phyloP scores from a whole-genome alignment of 73 alveolate genomes.

The Stentor roeselii region DNA sequence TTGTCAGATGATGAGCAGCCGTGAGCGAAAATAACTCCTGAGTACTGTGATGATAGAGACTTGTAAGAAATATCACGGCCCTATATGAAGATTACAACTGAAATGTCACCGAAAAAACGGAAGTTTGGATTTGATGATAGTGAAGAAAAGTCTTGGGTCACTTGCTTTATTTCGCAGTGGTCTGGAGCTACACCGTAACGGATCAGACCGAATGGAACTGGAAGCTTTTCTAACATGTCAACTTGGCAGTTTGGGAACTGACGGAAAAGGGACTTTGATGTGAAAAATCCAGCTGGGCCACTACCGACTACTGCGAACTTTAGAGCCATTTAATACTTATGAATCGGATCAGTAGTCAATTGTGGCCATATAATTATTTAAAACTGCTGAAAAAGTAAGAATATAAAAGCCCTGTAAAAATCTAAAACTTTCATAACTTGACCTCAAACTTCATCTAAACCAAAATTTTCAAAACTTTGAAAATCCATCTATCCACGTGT shows the following conservation, averaged over 20 bases:
- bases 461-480: too few species aligned
- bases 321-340: constrained; percentile 14
- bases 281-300: constrained; percentile 90
- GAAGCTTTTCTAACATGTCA: constrained; percentile 69
- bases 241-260: constrained; percentile 51
- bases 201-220: constrained; percentile 77
- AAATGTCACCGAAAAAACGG: constrained; percentile 69
- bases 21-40: constrained; percentile 72
- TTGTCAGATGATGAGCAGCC: constrained; percentile 64
- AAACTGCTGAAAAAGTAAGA: too few species aligned
- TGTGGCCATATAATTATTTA: neutral
- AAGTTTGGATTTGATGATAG: constrained; percentile 42
- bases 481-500: neutral
- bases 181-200: constrained; percentile 92
- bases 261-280: constrained; percentile 54
- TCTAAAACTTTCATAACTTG: too few species aligned
- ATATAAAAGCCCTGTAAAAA: too few species aligned
- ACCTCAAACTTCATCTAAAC: too few species aligned
- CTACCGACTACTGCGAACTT: constrained; percentile 66
- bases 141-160: constrained; percentile 56
- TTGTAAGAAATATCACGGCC: constrained; percentile 46
- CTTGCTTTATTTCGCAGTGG: constrained; percentile 66
- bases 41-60: constrained; percentile 45
- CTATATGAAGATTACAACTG: constrained; percentile 46
- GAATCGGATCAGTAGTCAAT: neutral